phyloP scores from a whole-genome alignment of 345 rosid genomes.

The Sonneratia alba region DNA sequence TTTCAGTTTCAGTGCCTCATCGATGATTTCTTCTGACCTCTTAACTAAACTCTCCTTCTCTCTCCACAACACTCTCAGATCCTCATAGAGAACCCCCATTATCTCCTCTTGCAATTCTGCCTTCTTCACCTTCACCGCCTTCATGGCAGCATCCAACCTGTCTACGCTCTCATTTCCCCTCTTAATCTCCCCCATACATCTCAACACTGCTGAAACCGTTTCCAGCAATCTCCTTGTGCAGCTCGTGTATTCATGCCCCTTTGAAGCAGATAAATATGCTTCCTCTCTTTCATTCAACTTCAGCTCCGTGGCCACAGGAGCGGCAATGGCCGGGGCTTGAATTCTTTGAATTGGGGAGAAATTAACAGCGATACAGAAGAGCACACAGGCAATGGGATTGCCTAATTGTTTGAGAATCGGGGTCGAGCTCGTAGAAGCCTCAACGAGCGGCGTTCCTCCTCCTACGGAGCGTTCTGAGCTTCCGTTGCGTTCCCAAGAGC shows the following conservation, averaged over 20 bases:
- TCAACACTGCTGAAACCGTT: slow-evolving; percentile 48
- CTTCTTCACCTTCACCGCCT: slow-evolving; percentile 47
- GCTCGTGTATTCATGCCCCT: slow-evolving; percentile 44
- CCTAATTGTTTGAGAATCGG: slow-evolving; percentile 23
- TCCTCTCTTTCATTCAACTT: slow-evolving; percentile 18
- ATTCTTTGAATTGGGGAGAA: slow-evolving; percentile 35
- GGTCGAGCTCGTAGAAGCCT: slow-evolving; percentile 4
- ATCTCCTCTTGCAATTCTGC: slow-evolving; percentile 53
- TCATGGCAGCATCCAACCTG: slow-evolving; percentile 33
- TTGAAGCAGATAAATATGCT: slow-evolving; percentile 14
- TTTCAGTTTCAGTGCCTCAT: slow-evolving; percentile 30
- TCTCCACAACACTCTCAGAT: slow-evolving; percentile 33
- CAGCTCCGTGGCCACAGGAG: slow-evolving; percentile 30
- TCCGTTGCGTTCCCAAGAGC: not conserved
- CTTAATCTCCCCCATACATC: slow-evolving; percentile 46
- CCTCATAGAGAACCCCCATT: slow-evolving; percentile 43
- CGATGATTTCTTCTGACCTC: slow-evolving; percentile 41
- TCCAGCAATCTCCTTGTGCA: slow-evolving; percentile 50
- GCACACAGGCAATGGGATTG: slow-evolving; percentile 36
- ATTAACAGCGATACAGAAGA: slow-evolving; percentile 60
- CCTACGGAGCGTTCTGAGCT: slow-evolving; percentile 8
- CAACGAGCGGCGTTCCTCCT: not conserved
- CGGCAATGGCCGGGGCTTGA: slow-evolving; percentile 47
- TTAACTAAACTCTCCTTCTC: slow-evolving; percentile 42
- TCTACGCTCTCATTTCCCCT: slow-evolving; percentile 36